Percentiles rank a stretch among this genome's conserved stretches.
Evolutionary conservation across 495 filamentous ascomycete genomes (phyloP).

Genomic region (Cenococcum geophilum): DNA sequence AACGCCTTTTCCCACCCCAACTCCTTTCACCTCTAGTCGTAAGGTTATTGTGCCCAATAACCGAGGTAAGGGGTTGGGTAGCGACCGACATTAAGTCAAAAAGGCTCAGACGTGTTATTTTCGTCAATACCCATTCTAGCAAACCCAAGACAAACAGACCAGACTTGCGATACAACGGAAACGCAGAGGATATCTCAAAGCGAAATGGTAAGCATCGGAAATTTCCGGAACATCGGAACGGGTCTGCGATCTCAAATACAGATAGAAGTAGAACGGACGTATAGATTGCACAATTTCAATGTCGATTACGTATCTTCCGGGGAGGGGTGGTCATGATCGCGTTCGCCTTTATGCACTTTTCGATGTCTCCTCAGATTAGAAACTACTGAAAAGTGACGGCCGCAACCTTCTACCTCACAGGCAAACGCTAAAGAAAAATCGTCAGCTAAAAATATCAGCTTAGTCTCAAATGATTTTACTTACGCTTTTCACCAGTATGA

Average conservation of each 20-base stretch:
- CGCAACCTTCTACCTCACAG: slow-evolving; percentile 92
- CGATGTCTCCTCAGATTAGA: slow-evolving; percentile 92
- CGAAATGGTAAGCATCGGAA: background rate
- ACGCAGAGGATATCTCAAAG: slow-evolving; percentile 32
- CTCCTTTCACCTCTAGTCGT: background rate
- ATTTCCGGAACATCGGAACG: background rate
- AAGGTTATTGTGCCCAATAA: background rate
- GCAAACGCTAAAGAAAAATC: slow-evolving; percentile 62
- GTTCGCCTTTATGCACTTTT: slow-evolving; percentile 91
- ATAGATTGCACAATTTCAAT: background rate
- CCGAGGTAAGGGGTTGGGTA: slow-evolving; percentile 5
- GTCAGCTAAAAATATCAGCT: slow-evolving; percentile 41
- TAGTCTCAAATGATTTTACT: too few species aligned
- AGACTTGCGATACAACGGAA: slow-evolving; percentile 14
- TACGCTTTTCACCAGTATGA: slow-evolving; percentile 98
- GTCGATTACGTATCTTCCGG: slow-evolving; percentile 32
- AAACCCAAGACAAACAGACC: slow-evolving; percentile 5
- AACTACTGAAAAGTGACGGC: slow-evolving; percentile 94
- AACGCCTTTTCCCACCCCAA: background rate
- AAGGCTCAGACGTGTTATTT: slow-evolving; percentile 16
- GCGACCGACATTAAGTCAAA: slow-evolving; percentile 18
- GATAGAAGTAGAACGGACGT: background rate
- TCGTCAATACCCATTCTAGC: slow-evolving; percentile 22
- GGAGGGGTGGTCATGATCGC: slow-evolving; percentile 41
- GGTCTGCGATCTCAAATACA: background rate